Evolutionary conservation across 2,329 filamentous ascomycete species (phyloP).

Genomic region (Colletotrichum magnum): DNA sequence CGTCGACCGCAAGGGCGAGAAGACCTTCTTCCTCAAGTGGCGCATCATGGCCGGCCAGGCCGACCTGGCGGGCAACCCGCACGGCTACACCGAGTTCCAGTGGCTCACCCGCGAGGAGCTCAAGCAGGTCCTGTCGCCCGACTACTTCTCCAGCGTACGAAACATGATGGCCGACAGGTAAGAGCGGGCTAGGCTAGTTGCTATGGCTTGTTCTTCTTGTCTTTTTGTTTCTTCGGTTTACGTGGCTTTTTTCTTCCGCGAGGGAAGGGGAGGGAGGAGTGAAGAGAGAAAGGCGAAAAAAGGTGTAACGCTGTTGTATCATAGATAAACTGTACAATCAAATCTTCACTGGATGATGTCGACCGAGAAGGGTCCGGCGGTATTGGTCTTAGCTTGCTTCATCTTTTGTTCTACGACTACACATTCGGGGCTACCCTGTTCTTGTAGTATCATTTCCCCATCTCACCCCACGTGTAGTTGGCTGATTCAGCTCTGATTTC

Average conservation of each 20-base stretch:
- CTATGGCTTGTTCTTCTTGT: not conserved
- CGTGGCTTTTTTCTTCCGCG: no score
- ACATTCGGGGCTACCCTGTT: no score
- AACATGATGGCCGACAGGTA: slow-evolving; percentile 89
- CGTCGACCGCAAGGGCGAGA: slow-evolving; percentile 72
- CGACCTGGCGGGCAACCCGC: slow-evolving; percentile 78
- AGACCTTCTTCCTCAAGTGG: slow-evolving; percentile 96
- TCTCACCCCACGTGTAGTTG: no score
- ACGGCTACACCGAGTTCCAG: slow-evolving; percentile 85
- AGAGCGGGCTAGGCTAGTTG: slow-evolving; percentile 3
- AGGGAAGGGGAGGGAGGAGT: slow-evolving; percentile 44
- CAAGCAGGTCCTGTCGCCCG: slow-evolving; percentile 71
- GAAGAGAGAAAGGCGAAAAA: slow-evolving; percentile 51
- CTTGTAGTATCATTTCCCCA: no score
- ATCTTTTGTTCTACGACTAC: not conserved
- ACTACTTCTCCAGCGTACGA: slow-evolving; percentile 82
- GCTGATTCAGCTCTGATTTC: no score
- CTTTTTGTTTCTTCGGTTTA: not conserved
- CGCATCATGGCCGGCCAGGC: slow-evolving; percentile 98
- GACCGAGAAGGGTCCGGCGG: not conserved
- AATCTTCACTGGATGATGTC: slow-evolving; percentile 32
- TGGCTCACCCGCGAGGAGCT: slow-evolving; percentile 96
- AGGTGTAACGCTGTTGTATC: slow-evolving; percentile 52
- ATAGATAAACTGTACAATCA: slow-evolving; percentile 51
- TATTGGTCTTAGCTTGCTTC: not conserved